A percentile compares a stretch with the other conserved stretches of the same genome.
phyloP scores from a whole-genome alignment of 768 basidiomycete species.

The Hygrophorus pudorinus region DNA sequence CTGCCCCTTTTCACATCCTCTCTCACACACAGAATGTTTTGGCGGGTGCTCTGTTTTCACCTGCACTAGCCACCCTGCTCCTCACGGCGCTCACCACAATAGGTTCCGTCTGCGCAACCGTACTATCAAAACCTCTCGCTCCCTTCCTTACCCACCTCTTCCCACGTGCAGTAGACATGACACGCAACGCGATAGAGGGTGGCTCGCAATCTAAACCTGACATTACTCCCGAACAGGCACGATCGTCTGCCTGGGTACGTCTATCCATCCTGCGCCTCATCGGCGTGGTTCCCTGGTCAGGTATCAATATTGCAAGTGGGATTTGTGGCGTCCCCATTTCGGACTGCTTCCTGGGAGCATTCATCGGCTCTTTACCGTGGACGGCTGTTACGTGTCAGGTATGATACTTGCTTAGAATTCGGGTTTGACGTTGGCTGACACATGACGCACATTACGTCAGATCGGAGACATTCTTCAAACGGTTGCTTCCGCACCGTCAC shows the following conservation, averaged over 20 bases:
- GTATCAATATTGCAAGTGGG: conserved; percentile 94
- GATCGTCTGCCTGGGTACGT: conserved; percentile 66
- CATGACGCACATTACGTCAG: conserved; percentile 28
- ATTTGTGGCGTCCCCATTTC: conserved; percentile 71
- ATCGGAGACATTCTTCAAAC: conserved; percentile 85
- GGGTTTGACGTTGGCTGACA: conserved; percentile 3
- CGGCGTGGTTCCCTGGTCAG: conserved; percentile 94
- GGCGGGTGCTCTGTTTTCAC: conserved; percentile 79
- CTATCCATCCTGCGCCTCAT: conserved; percentile 81
- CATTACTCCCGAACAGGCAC: conserved; percentile 14
- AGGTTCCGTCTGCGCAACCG: conserved; percentile 75
- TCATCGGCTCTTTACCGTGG: conserved; percentile 82
- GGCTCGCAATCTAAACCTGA: conserved; percentile 30
- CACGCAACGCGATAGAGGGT: conserved; percentile 70
- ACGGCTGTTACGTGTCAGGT: conserved; percentile 89
- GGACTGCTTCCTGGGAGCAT: conserved; percentile 72
- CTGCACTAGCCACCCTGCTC: conserved; percentile 69
- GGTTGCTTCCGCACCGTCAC: conserved; percentile 61
- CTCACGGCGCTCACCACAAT: conserved; percentile 79
- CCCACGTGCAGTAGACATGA: conserved; percentile 78
- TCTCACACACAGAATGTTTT: conserved; percentile 62
- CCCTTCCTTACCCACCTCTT: conserved; percentile 75
- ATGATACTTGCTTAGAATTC: conserved; percentile 8
- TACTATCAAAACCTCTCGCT: conserved; percentile 74
- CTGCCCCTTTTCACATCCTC: conserved; percentile 4